These are phyloP conservation scores for Alternaria panax DNA, from an alignment of 2,329 filamentous ascomycete genomes.

Conservation along the genomic window DNA sequence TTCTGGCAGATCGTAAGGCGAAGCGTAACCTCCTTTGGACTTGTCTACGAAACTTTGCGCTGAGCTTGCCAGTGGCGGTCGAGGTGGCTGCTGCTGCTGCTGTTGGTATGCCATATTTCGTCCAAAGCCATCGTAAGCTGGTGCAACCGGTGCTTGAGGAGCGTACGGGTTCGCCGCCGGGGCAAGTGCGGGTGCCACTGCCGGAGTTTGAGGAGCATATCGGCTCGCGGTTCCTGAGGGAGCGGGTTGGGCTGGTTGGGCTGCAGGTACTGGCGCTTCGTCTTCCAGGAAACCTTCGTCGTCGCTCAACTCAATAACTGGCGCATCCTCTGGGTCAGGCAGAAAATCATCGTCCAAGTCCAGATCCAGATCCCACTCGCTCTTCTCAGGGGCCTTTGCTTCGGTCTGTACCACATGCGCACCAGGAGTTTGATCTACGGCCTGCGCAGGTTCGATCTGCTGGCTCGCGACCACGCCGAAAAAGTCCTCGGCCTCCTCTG, in stretches of 20 bases:
- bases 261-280: constrained; percentile 51
- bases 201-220: constrained; percentile 47
- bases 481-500: constrained; percentile 46
- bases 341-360: constrained; percentile 79
- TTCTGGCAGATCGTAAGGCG: constrained; percentile 93
- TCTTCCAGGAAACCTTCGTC: constrained; percentile 87
- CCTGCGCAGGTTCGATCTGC: constrained; percentile 24
- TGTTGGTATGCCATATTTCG: constrained; percentile 37
- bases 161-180: constrained; percentile 56
- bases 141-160: constrained; percentile 53
- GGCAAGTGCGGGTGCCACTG: constrained; percentile 34
- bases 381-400: constrained; percentile 60
- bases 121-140: constrained; percentile 42
- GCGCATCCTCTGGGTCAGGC: constrained; percentile 62
- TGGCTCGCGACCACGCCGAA: constrained; percentile 26
- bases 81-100: constrained; percentile 49
- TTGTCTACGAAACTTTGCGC: constrained; percentile 88
- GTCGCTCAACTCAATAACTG: constrained; percentile 76
- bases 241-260: constrained; percentile 23
- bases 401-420: constrained; percentile 28
- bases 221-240: constrained; percentile 29
- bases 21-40: constrained; percentile 88
- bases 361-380: constrained; percentile 83
- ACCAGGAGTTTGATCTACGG: constrained; percentile 26
- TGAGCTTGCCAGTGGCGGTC: constrained; percentile 59